Percentiles rank a stretch among this genome's conserved stretches.
Conservation (phyloP, 106 monocot species). For the Chionographis japonica region DNA sequence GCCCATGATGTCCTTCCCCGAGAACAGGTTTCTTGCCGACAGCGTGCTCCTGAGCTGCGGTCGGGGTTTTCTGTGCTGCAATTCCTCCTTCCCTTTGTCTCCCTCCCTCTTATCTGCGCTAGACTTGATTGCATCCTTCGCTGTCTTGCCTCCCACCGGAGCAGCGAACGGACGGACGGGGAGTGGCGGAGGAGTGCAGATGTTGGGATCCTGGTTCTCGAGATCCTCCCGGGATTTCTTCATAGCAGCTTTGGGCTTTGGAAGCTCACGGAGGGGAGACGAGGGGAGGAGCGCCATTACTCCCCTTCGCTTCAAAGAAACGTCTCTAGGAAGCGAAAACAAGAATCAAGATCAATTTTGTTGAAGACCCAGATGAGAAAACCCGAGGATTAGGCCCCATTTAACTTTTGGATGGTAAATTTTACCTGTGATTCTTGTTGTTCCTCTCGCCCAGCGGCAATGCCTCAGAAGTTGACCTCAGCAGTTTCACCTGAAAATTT, state of each 20-base stretch:
- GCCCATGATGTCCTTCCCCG: conserved; percentile 54
- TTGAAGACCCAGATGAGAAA: too few species aligned
- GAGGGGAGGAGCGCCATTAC: conserved; percentile 6
- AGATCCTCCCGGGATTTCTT: conserved; percentile 50
- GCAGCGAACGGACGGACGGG: conserved; percentile 2
- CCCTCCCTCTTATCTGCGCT: conserved; percentile 44
- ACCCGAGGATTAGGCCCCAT: too few species aligned
- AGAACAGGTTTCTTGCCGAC: conserved; percentile 79
- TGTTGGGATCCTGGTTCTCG: conserved; percentile 82
- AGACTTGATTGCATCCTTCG: conserved; percentile 58
- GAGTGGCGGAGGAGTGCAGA: conserved; percentile 10
- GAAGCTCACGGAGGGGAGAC: too few species aligned
- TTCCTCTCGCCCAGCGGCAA: conserved; percentile 32
- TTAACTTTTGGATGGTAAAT: too few species aligned
- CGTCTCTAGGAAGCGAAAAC: conserved; percentile 12
- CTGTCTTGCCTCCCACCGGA: conserved; percentile 15
- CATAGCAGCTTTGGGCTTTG: conserved; percentile 5
- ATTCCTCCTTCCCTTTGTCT: conserved; percentile 12
- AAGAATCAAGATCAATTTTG: background rate
- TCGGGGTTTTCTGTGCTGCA: conserved; percentile 5
- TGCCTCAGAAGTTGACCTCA: conserved; percentile 34
- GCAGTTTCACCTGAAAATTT: conserved; percentile 23
- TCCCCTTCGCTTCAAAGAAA: conserved; percentile 23
- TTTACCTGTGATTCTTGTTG: conserved; percentile 10
- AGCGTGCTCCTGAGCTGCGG: conserved; percentile 50